These are phyloP conservation scores for Ceratobasidium sp. DNA, from an alignment of 1,284 basidiomycete species.

Conservation along the genomic window DNA sequence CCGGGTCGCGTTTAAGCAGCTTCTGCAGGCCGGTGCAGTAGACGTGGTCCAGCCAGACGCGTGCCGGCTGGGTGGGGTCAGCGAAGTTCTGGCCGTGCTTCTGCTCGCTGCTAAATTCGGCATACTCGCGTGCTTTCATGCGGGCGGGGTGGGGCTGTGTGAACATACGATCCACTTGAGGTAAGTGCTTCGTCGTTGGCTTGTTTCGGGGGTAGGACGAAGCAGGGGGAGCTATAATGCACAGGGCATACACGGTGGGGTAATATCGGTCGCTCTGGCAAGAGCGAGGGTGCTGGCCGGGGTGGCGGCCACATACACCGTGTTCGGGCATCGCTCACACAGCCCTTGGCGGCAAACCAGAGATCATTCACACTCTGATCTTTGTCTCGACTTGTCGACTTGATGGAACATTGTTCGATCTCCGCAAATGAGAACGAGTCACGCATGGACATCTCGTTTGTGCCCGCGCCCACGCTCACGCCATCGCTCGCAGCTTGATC, in stretches of 20 bases:
- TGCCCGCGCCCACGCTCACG: not conserved
- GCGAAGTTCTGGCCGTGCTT: slow-evolving; percentile 91
- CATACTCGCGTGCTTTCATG: slow-evolving; percentile 91
- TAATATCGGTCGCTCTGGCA: slow-evolving; percentile 6
- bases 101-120: slow-evolving; percentile 91
- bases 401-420: not conserved
- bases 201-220: slow-evolving; percentile 17
- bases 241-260: not conserved
- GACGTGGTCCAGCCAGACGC: slow-evolving; percentile 96
- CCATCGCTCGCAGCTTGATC: slow-evolving; percentile 66
- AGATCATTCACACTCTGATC: slow-evolving; percentile 21
- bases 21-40: slow-evolving; percentile 90
- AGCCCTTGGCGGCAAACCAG: slow-evolving; percentile 2
- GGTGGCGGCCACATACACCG: not conserved
- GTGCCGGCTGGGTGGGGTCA: slow-evolving; percentile 90
- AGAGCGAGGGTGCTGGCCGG: slow-evolving; percentile 2
- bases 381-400: not conserved
- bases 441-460: not conserved
- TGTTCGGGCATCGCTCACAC: slow-evolving; percentile 12
- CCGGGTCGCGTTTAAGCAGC: slow-evolving; percentile 94
- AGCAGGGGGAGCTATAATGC: not conserved
- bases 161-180: slow-evolving; percentile 86
- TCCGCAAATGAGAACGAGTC: not conserved
- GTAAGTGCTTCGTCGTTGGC: slow-evolving; percentile 3
- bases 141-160: slow-evolving; percentile 93